A percentile compares a stretch with the other conserved stretches of the same genome.
Conservation (phyloP, 2,329 filamentous ascomycete genomes). For the Fusarium papillatum region DNA sequence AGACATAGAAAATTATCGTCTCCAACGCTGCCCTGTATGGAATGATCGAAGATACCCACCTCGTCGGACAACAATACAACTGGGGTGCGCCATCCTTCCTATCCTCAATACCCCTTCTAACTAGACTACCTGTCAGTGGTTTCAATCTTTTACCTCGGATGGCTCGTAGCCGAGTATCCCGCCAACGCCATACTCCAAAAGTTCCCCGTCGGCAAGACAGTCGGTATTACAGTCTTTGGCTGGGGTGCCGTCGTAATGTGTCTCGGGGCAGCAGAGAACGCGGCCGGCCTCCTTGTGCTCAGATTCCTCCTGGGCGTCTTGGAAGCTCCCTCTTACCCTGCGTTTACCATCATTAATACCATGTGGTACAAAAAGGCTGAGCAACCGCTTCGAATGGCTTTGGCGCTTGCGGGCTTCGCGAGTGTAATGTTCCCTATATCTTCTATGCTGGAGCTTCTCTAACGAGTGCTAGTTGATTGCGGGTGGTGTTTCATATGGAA, state of each 20-base stretch:
- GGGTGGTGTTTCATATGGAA: constrained; percentile 46
- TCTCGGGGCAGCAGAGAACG: constrained; percentile 54
- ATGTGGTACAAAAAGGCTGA: constrained; percentile 21
- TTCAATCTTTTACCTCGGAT: constrained; percentile 29
- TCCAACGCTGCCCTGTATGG: constrained; percentile 28
- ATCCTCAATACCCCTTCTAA: neutral
- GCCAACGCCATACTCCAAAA: constrained; percentile 14
- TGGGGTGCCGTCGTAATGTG: constrained; percentile 54
- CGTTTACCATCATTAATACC: constrained; percentile 1
- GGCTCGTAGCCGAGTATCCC: constrained; percentile 12
- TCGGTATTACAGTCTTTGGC: neutral
- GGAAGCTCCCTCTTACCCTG: constrained; percentile 31
- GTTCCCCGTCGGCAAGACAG: constrained; percentile 1
- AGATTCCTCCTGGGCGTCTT: constrained; percentile 43
- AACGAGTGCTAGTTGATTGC: constrained; percentile 26
- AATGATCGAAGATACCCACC: constrained; percentile 13
- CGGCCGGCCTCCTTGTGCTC: constrained; percentile 34
- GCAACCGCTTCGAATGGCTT: constrained; percentile 20
- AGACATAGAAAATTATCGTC: constrained; percentile 16
- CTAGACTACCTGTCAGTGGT: neutral
- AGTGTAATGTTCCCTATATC: neutral
- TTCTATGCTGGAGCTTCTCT: neutral
- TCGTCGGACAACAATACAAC: constrained; percentile 22
- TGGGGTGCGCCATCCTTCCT: constrained; percentile 10
- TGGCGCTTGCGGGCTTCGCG: constrained; percentile 9